Percentiles rank a stretch among this genome's conserved stretches.
phyloP scores from a whole-genome alignment of 140 eudicot species.

The Oenanthe javanica region DNA sequence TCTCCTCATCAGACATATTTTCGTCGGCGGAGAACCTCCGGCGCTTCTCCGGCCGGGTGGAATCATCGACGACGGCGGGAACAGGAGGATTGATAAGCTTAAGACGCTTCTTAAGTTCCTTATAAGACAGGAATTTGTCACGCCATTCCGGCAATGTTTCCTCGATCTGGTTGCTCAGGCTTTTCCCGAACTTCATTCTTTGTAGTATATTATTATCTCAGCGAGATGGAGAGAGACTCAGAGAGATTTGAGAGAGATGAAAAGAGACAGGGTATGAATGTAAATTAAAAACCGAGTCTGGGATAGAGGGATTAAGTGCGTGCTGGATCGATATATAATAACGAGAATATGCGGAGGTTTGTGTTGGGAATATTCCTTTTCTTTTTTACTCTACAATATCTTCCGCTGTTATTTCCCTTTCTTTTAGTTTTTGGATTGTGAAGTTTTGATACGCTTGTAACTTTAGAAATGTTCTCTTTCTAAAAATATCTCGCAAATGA shows the following conservation, averaged over 20 bases:
- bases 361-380: slow-evolving; percentile 47
- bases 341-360: slow-evolving; percentile 40
- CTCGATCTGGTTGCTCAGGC: slow-evolving; percentile 73
- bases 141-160: slow-evolving; percentile 88
- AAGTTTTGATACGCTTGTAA: no score
- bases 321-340: slow-evolving; percentile 1
- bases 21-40: slow-evolving; percentile 27
- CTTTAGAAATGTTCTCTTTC: no score
- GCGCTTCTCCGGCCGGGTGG: slow-evolving; percentile 25
- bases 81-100: slow-evolving; percentile 52
- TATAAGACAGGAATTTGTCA: slow-evolving; percentile 80
- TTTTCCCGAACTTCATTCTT: slow-evolving; percentile 83
- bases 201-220: no score
- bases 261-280: background rate
- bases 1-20: slow-evolving; percentile 49
- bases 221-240: background rate
- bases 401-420: slow-evolving; percentile 36
- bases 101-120: slow-evolving; percentile 70
- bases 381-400: slow-evolving; percentile 23
- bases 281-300: background rate
- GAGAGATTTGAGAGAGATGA: background rate
- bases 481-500: no score
- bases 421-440: background rate
- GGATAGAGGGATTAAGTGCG: background rate
- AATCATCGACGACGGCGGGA: slow-evolving; percentile 17